phyloP scores from a whole-genome alignment of 805 yeast species.

The Ogataea nakhonphanomensis region DNA sequence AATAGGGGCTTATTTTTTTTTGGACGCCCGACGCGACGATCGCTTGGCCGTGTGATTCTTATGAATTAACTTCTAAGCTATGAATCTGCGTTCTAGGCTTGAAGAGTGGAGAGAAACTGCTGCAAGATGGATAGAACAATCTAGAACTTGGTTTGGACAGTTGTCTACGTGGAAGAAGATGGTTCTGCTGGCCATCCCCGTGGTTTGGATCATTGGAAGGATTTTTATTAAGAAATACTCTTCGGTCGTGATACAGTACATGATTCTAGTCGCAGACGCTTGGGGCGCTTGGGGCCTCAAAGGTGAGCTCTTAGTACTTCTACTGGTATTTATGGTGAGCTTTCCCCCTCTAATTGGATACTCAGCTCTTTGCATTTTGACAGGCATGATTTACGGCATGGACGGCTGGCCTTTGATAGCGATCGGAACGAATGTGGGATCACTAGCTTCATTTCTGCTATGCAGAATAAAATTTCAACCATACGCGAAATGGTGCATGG shows the following conservation, averaged over 20 bases:
- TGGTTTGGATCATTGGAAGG: slow-evolving; percentile 12
- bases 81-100: not conserved
- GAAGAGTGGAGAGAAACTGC: not conserved
- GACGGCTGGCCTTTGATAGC: slow-evolving; percentile 81
- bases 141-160: not conserved
- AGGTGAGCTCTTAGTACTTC: slow-evolving; percentile 41
- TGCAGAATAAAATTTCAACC: slow-evolving; percentile 58
- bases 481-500: slow-evolving; percentile 59
- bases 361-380: slow-evolving; percentile 57
- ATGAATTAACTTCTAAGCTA: not conserved
- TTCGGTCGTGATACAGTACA: slow-evolving; percentile 32
- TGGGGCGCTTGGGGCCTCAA: slow-evolving; percentile 32
- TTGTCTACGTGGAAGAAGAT: slow-evolving; percentile 9
- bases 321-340: slow-evolving; percentile 59
- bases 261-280: slow-evolving; percentile 44
- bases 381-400: slow-evolving; percentile 84
- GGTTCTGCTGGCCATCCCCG: slow-evolving; percentile 10
- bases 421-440: slow-evolving; percentile 65
- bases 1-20: slow-evolving; percentile 4
- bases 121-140: not conserved
- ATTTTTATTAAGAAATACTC: slow-evolving; percentile 34
- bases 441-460: slow-evolving; percentile 66
- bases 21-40: slow-evolving; percentile 7
- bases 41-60: not conserved
- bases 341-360: slow-evolving; percentile 93